Percentiles rank a stretch among this genome's conserved stretches.
phyloP scores from a whole-genome alignment of 805 yeast genomes.

The Wickerhamomyces subpelliculosus region DNA sequence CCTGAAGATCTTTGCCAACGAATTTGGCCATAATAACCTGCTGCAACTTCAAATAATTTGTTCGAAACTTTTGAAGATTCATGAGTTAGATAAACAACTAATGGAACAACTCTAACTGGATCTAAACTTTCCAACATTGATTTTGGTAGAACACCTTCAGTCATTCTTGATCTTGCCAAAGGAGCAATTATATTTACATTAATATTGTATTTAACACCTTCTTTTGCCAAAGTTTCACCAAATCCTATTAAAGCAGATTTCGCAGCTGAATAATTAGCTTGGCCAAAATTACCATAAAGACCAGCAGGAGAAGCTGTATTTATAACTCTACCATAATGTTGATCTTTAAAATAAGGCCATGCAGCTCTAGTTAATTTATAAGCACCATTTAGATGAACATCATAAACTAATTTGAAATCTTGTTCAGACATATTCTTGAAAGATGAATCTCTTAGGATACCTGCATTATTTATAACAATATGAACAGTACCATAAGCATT shows the following conservation, averaged over 20 bases:
- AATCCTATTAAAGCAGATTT: constrained; percentile 86
- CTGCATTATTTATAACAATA: constrained; percentile 88
- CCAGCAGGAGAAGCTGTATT: constrained; percentile 99
- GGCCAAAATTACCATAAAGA: constrained; percentile 94
- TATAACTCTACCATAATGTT: constrained; percentile 80
- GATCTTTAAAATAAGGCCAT: constrained; percentile 84
- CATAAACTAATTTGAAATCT: constrained; percentile 72
- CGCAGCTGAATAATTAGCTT: constrained; percentile 91
- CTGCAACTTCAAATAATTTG: constrained; percentile 86
- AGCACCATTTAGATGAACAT: constrained; percentile 88
- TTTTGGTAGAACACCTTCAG: constrained; percentile 83
- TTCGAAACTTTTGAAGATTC: constrained; percentile 58
- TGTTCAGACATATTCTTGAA: constrained; percentile 80
- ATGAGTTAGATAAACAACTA: constrained; percentile 75
- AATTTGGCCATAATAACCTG: constrained; percentile 85
- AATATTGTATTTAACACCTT: constrained; percentile 82
- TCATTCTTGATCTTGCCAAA: constrained; percentile 93
- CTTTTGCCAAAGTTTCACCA: constrained; percentile 92
- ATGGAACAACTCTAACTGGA: constrained; percentile 89
- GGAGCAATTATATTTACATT: constrained; percentile 87
- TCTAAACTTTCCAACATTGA: constrained; percentile 72
- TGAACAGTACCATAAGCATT: constrained; percentile 85
- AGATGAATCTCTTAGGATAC: constrained; percentile 82
- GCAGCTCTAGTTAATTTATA: constrained; percentile 81
- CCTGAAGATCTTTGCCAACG: constrained; percentile 95